A percentile compares a stretch with the other conserved stretches of the same genome.
Evolutionary conservation across 257 asterid species (phyloP).

Genomic region (Knoxia roxburghii): DNA sequence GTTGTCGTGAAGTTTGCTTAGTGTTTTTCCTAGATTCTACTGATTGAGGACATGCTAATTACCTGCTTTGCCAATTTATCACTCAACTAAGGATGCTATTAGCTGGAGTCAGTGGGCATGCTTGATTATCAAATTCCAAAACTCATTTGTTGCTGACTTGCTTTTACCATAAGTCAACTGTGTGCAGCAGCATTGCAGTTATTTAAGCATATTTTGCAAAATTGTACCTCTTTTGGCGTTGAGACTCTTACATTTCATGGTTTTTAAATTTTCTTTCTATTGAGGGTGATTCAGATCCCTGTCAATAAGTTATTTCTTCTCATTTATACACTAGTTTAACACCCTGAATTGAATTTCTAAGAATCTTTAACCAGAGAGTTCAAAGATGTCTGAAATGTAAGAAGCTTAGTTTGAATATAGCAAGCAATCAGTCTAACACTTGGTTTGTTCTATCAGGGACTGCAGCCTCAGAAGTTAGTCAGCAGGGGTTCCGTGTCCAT

Average conservation of each 20-base stretch:
- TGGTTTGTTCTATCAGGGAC: slow-evolving; percentile 1
- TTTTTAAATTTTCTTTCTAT: neutral
- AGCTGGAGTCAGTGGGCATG: neutral
- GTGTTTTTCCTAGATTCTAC: too few relatives aligned
- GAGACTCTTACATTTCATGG: neutral
- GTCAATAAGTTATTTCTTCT: neutral
- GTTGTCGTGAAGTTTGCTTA: too few relatives aligned
- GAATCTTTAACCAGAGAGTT: neutral
- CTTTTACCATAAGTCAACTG: neutral
- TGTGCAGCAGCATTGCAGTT: too few relatives aligned
- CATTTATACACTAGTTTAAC: neutral
- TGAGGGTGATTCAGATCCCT: neutral
- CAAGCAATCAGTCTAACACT: neutral
- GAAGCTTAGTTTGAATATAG: neutral
- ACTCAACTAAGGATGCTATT: neutral
- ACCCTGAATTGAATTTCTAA: neutral
- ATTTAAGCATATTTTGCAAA: neutral
- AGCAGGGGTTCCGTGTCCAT: slow-evolving; percentile 61
- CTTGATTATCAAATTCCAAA: neutral
- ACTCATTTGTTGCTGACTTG: neutral
- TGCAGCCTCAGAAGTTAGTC: slow-evolving; percentile 31
- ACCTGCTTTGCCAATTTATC: too few relatives aligned
- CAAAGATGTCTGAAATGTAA: neutral
- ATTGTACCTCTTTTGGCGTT: neutral
- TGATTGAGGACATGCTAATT: too few relatives aligned